A percentile compares a stretch with the other conserved stretches of the same genome.
Conservation (phyloP, 257 asterid species). For the Linaria vulgaris region DNA sequence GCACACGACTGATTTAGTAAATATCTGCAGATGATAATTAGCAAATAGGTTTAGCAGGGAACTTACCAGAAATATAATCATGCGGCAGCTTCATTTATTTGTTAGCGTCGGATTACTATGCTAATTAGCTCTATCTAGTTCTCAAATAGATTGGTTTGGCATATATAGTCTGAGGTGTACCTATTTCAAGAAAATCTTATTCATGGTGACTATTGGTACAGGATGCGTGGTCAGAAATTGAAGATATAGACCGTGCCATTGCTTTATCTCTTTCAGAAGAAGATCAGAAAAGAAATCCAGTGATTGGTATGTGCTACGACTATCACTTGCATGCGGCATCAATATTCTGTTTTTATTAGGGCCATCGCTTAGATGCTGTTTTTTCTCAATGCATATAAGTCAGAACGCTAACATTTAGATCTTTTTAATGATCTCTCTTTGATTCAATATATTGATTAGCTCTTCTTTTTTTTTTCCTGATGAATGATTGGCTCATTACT, state of each 20-base stretch:
- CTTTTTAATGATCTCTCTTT: not conserved
- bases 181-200: not conserved
- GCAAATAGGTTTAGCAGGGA: slow-evolving; percentile 5
- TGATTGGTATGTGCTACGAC: slow-evolving; percentile 44
- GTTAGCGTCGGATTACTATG: not conserved
- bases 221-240: slow-evolving; percentile 66
- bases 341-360: not conserved
- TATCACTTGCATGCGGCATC: not conserved
- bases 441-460: not conserved
- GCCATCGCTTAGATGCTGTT: not conserved
- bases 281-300: slow-evolving; percentile 54
- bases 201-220: slow-evolving; percentile 29
- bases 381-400: not conserved
- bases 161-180: not conserved
- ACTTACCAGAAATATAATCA: not conserved
- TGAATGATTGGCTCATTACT: not conserved
- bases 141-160: slow-evolving; percentile 2
- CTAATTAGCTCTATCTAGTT: not conserved
- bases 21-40: slow-evolving; percentile 8
- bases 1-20: not conserved
- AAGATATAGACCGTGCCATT: slow-evolving; percentile 76
- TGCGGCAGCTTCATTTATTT: not conserved
- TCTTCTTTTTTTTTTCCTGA: too few relatives aligned
- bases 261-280: slow-evolving; percentile 81
- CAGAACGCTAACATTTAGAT: not conserved